These are phyloP conservation scores for Triglochin maritima DNA, from an alignment of 106 monocot species.

Conservation along the genomic window DNA sequence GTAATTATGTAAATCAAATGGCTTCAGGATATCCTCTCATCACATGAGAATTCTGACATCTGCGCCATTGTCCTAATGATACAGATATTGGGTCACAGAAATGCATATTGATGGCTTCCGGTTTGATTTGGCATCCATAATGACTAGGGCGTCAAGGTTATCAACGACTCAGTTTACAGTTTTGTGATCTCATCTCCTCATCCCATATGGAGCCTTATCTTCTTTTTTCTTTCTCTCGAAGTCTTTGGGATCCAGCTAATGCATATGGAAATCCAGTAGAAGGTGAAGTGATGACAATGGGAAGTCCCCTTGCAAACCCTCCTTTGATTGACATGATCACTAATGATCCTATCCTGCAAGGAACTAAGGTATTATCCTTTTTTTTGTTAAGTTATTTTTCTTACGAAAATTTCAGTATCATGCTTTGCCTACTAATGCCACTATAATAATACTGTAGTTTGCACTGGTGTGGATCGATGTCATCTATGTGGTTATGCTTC, in stretches of 20 bases:
- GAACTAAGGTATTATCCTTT: slow-evolving; percentile 51
- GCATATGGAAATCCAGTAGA: slow-evolving; percentile 58
- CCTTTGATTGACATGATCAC: slow-evolving; percentile 82
- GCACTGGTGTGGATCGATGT: too few relatives aligned
- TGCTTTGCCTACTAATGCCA: too few relatives aligned
- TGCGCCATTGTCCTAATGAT: background rate
- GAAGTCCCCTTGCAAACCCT: slow-evolving; percentile 54
- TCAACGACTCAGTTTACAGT: background rate
- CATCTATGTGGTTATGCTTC: too few relatives aligned
- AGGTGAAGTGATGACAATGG: slow-evolving; percentile 45
- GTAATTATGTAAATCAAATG: too few relatives aligned
- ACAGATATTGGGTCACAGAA: slow-evolving; percentile 85
- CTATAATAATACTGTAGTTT: too few relatives aligned
- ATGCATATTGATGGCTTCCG: slow-evolving; percentile 97
- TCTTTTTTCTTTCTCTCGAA: slow-evolving; percentile 16
- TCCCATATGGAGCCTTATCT: slow-evolving; percentile 1
- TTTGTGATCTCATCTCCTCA: background rate
- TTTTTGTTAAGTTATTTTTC: background rate
- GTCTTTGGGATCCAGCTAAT: slow-evolving; percentile 76
- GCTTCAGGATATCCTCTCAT: too few relatives aligned
- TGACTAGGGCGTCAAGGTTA: slow-evolving; percentile 81
- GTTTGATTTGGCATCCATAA: slow-evolving; percentile 88
- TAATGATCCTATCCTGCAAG: slow-evolving; percentile 68
- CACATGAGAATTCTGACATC: too few relatives aligned
- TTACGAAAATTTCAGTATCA: too few relatives aligned